These are phyloP conservation scores for Tetrapisispora phaffii DNA, from an alignment of 805 yeast genomes.

Conservation along the genomic window DNA sequence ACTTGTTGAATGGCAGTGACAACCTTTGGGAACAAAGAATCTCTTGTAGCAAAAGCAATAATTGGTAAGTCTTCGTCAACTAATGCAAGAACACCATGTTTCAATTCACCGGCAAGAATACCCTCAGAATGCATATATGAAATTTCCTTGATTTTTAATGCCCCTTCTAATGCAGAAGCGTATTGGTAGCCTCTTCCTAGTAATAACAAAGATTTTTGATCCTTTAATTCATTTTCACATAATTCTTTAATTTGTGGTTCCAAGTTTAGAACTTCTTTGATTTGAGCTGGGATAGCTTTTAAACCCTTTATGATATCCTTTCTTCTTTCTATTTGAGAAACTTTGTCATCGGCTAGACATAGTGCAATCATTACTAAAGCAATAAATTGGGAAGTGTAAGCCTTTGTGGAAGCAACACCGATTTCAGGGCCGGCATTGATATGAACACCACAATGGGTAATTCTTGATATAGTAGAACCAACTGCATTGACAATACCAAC, in stretches of 20 bases:
- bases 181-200: conserved; percentile 96
- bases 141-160: conserved; percentile 93
- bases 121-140: conserved; percentile 99
- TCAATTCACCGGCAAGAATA: conserved; percentile 96
- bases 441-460: conserved; percentile 98
- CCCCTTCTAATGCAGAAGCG: conserved; percentile 97
- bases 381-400: conserved; percentile 95
- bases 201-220: conserved; percentile 77
- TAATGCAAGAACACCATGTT: conserved; percentile 95
- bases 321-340: conserved; percentile 69
- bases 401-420: conserved; percentile 98
- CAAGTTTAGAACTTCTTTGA: conserved; percentile 61
- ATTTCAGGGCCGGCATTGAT: conserved; percentile 99
- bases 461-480: conserved; percentile 93
- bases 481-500: conserved; percentile 97
- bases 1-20: conserved; percentile 95
- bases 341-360: conserved; percentile 85
- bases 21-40: conserved; percentile 90
- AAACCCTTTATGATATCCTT: conserved; percentile 79
- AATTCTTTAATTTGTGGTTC: conserved; percentile 65
- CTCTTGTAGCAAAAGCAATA: conserved; percentile 92
- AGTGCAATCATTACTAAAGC: conserved; percentile 95
- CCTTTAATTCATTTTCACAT: conserved; percentile 62
- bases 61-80: conserved; percentile 92
- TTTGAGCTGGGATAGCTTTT: conserved; percentile 75